phyloP scores from a whole-genome alignment of 495 filamentous ascomycete genomes.

The Penicillium simplicissimum region DNA sequence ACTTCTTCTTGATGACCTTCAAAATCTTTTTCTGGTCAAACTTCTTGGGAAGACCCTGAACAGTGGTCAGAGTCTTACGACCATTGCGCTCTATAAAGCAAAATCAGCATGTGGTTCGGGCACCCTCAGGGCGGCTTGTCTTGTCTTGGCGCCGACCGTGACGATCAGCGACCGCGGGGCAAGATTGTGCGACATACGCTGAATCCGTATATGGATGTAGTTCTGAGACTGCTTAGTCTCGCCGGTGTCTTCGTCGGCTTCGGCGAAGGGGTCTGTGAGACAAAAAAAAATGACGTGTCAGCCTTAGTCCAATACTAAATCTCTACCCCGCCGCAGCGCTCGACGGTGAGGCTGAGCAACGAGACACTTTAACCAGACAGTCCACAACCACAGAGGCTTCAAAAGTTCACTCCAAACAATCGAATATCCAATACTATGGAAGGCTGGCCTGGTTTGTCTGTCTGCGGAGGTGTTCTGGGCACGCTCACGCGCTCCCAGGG shows the following conservation, averaged over 20 bases:
- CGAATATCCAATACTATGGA: background rate
- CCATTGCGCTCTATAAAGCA: constrained; percentile 89
- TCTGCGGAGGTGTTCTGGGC: constrained; percentile 4
- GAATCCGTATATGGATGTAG: constrained; percentile 99
- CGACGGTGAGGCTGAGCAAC: constrained; percentile 8
- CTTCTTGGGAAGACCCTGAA: constrained; percentile 96
- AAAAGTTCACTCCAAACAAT: background rate
- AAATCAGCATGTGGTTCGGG: constrained; percentile 25
- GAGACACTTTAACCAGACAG: background rate
- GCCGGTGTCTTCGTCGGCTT: constrained; percentile 99
- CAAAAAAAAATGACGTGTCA: constrained; percentile 35
- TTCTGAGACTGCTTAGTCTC: constrained; percentile 91
- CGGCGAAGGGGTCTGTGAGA: constrained; percentile 96
- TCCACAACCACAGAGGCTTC: background rate
- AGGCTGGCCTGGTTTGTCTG: background rate
- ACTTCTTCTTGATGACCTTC: constrained; percentile 99
- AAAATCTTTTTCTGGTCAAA: constrained; percentile 99
- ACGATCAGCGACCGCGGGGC: constrained; percentile 11
- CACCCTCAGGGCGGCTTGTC: background rate
- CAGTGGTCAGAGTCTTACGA: constrained; percentile 99
- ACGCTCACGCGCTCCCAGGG: constrained; percentile 16
- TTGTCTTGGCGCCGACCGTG: constrained; percentile 9
- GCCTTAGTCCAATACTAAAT: constrained; percentile 34
- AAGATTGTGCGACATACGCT: constrained; percentile 68
- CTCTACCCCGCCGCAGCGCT: constrained; percentile 39